Conservation (phyloP, 345 rosid genomes). For the Brassica juncea region DNA sequence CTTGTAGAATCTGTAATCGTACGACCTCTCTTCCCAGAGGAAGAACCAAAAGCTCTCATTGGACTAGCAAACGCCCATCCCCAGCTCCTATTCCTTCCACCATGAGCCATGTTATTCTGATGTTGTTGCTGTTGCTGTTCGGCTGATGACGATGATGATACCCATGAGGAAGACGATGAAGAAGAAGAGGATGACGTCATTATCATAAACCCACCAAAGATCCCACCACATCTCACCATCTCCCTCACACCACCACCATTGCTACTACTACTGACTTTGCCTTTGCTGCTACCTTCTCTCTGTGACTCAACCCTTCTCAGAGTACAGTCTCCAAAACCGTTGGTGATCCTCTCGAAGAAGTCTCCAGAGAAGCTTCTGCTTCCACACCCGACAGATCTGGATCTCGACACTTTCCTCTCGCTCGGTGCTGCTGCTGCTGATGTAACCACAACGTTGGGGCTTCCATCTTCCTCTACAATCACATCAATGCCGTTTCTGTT, state of each 20-base stretch:
- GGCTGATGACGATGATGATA: conserved; percentile 61
- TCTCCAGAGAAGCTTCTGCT: conserved; percentile 98
- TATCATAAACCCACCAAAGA: conserved; percentile 85
- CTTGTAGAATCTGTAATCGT: conserved; percentile 31
- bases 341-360: conserved; percentile 93
- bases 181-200: conserved; percentile 76
- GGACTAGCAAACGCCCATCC: conserved; percentile 95
- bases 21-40: conserved; percentile 42
- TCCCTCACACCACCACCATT: conserved; percentile 52
- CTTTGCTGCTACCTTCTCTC: conserved; percentile 67
- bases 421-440: no score
- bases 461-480: conserved; percentile 60
- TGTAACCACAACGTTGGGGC: conserved; percentile 48
- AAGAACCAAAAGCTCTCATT: conserved; percentile 76
- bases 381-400: conserved; percentile 99
- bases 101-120: conserved; percentile 26
- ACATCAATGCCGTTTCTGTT: conserved; percentile 41
- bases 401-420: conserved; percentile 93
- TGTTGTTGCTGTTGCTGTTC: conserved; percentile 50
- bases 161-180: conserved; percentile 63
- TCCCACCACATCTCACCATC: conserved; percentile 86
- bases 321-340: conserved; percentile 96
- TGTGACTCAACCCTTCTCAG: conserved; percentile 94
- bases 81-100: conserved; percentile 71
- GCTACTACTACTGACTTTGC: conserved; percentile 27